Conservation (phyloP, 169 alveolate genomes). For the Amoebophrya sp. region DNA sequence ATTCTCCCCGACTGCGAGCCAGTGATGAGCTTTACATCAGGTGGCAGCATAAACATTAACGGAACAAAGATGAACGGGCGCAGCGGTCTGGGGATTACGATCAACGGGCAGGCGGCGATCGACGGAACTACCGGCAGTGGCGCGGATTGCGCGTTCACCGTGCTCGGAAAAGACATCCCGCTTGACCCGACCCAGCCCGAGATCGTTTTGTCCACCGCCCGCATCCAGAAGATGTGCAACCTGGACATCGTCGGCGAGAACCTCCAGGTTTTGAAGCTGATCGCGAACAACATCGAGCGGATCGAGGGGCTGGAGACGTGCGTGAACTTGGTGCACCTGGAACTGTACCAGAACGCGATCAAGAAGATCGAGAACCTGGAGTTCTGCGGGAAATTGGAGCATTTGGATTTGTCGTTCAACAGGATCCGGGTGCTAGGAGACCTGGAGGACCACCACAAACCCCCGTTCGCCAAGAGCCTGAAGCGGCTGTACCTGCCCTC, state of each 20-base stretch:
- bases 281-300: constrained; percentile 28
- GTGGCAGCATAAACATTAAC: background rate
- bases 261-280: constrained; percentile 22
- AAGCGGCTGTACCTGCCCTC: background rate
- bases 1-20: background rate
- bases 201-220: background rate
- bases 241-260: background rate
- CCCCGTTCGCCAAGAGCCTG: background rate
- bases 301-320: constrained; percentile 36
- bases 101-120: no score
- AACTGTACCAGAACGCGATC: constrained; percentile 64
- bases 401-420: constrained; percentile 41
- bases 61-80: background rate
- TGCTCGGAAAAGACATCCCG: background rate
- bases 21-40: no score
- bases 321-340: constrained; percentile 49
- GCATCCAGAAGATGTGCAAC: background rate
- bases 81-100: background rate
- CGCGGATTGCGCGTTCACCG: background rate
- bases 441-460: constrained; percentile 12
- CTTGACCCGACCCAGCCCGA: background rate
- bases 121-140: no score
- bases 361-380: constrained; percentile 52
- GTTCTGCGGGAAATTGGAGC: constrained; percentile 29
- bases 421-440: constrained; percentile 36